These are phyloP conservation scores for Corymbia maculata DNA, from an alignment of 345 rosid genomes.

Conservation along the genomic window DNA sequence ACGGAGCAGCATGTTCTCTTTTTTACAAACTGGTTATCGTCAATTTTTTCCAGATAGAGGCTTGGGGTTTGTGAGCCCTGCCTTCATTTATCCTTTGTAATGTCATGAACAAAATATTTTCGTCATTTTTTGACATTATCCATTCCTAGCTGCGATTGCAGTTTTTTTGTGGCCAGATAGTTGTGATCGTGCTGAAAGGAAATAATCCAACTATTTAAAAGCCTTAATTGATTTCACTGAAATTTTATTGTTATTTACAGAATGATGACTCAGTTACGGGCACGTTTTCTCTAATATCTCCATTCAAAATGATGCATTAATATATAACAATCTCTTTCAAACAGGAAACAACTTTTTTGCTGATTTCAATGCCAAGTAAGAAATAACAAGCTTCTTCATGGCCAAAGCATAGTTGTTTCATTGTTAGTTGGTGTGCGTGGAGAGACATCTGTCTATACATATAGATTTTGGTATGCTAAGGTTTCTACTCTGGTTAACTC, in stretches of 20 bases:
- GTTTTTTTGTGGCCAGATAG: background rate
- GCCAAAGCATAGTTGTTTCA: background rate
- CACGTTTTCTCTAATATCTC: background rate
- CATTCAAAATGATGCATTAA: background rate
- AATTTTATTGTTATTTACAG: background rate
- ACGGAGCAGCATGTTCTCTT: background rate
- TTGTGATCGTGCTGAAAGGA: background rate
- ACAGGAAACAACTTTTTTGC: background rate
- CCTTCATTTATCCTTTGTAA: background rate
- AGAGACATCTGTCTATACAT: background rate
- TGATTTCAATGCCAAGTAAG: background rate
- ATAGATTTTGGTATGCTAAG: background rate
- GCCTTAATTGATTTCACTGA: background rate
- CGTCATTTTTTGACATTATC: background rate
- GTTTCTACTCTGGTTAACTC: background rate
- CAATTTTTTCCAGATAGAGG: background rate
- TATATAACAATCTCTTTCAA: background rate
- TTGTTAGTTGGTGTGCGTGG: background rate
- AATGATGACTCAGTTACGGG: background rate
- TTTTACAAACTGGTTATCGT: background rate
- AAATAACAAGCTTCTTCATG: background rate
- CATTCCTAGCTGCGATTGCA: background rate
- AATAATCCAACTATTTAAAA: background rate
- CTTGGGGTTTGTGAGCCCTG: background rate
- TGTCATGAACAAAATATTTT: background rate